These are phyloP conservation scores for Gamarada debralockiae DNA, from an alignment of 495 filamentous ascomycete species.

Conservation along the genomic window DNA sequence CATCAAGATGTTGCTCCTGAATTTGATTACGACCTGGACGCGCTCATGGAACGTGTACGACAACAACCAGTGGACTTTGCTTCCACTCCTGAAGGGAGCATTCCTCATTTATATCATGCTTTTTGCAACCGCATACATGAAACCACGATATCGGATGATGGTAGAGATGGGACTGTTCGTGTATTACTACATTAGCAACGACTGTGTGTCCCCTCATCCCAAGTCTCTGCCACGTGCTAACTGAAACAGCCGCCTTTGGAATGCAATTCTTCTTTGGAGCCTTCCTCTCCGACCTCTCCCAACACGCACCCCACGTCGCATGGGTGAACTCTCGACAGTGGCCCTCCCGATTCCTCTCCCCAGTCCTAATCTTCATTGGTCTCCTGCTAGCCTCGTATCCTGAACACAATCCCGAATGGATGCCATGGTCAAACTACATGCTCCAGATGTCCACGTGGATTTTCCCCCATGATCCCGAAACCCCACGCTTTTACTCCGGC, in stretches of 20 bases:
- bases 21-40: slow-evolving; percentile 54
- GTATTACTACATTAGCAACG: slow-evolving; percentile 49
- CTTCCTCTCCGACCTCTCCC: slow-evolving; percentile 58
- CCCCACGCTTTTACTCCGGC: slow-evolving; percentile 49
- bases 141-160: slow-evolving; percentile 51
- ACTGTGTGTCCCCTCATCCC: slow-evolving; percentile 32
- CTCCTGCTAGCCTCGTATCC: slow-evolving; percentile 58
- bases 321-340: slow-evolving; percentile 45
- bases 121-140: slow-evolving; percentile 51
- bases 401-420: slow-evolving; percentile 53
- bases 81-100: slow-evolving; percentile 57
- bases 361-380: slow-evolving; percentile 41
- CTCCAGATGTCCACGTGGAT: slow-evolving; percentile 42
- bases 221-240: slow-evolving; percentile 10
- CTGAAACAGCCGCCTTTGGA: slow-evolving; percentile 43
- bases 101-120: slow-evolving; percentile 59
- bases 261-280: slow-evolving; percentile 64
- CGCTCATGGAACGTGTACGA: slow-evolving; percentile 57
- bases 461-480: slow-evolving; percentile 51
- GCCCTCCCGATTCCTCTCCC: slow-evolving; percentile 40
- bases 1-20: slow-evolving; percentile 37
- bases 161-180: slow-evolving; percentile 45
- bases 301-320: slow-evolving; percentile 45
- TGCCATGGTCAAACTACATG: slow-evolving; percentile 53
- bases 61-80: slow-evolving; percentile 62